Percentiles rank a stretch among this genome's conserved stretches.
Conservation (phyloP, 345 rosid genomes). For the Corymbia maculata region DNA sequence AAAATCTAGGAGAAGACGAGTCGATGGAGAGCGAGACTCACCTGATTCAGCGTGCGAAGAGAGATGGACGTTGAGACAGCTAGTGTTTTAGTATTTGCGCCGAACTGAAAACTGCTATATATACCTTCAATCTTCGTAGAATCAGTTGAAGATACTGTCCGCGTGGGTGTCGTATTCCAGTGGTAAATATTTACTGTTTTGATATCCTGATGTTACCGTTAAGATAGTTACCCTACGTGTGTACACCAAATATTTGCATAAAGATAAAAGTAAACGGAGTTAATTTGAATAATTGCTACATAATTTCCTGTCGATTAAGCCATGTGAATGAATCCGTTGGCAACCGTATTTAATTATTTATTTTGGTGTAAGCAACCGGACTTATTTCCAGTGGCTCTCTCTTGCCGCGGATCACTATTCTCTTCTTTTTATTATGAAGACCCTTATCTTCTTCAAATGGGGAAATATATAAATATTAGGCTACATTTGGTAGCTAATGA, state of each 20-base stretch:
- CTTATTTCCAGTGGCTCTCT: neutral
- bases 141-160: neutral
- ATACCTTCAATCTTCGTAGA: neutral
- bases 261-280: neutral
- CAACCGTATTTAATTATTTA: neutral
- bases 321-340: neutral
- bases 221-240: neutral
- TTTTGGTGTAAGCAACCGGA: neutral
- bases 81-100: neutral
- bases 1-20: neutral
- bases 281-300: neutral
- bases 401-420: neutral
- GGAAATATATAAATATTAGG: too few species aligned
- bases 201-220: neutral
- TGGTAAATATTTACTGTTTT: neutral
- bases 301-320: neutral
- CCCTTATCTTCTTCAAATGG: neutral
- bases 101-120: neutral
- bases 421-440: neutral
- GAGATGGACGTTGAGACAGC: neutral
- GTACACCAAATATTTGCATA: neutral
- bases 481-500: too few species aligned
- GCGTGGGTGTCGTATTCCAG: neutral
- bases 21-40: neutral
- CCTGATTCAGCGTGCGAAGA: neutral